phyloP scores from a whole-genome alignment of 768 basidiomycete species.

The Lactarius evosmus region DNA sequence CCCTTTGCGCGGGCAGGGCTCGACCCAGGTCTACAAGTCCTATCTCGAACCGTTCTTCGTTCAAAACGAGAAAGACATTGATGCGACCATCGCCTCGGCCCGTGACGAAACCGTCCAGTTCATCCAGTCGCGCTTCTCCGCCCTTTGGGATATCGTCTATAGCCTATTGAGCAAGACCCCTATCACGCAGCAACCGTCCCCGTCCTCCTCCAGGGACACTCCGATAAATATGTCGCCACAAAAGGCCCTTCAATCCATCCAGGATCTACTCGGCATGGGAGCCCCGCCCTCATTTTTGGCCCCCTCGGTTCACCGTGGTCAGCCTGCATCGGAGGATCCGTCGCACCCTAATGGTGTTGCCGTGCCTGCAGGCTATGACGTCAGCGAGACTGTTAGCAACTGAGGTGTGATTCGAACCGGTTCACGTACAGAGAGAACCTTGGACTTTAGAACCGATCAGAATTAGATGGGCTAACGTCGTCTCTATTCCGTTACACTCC shows the following conservation, averaged over 20 bases:
- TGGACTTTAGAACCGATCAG: neutral
- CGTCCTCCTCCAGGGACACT: slow-evolving; percentile 2
- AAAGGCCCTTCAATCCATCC: slow-evolving; percentile 11
- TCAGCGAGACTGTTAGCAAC: neutral
- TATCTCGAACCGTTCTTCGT: slow-evolving; percentile 60
- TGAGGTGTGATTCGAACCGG: slow-evolving; percentile 5
- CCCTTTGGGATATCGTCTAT: slow-evolving; percentile 48
- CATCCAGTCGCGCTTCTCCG: slow-evolving; percentile 47
- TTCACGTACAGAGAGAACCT: neutral
- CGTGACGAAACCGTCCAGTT: slow-evolving; percentile 56
- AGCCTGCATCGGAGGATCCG: neutral
- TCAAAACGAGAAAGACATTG: slow-evolving; percentile 57
- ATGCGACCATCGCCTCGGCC: slow-evolving; percentile 53
- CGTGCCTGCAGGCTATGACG: slow-evolving; percentile 8
- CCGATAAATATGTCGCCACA: slow-evolving; percentile 26
- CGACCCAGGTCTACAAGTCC: slow-evolving; percentile 58
- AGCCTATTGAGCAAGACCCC: slow-evolving; percentile 43
- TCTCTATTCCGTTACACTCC: neutral
- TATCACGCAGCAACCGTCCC: slow-evolving; percentile 9
- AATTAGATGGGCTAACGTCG: neutral
- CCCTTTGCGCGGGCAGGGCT: slow-evolving; percentile 46
- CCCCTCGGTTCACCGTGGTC: neutral
- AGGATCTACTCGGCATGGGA: slow-evolving; percentile 1
- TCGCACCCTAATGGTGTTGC: neutral
- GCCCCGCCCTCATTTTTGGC: neutral